These are phyloP conservation scores for Scopulariopsis brevicaulis DNA, from an alignment of 2,329 filamentous ascomycete species.

Conservation along the genomic window DNA sequence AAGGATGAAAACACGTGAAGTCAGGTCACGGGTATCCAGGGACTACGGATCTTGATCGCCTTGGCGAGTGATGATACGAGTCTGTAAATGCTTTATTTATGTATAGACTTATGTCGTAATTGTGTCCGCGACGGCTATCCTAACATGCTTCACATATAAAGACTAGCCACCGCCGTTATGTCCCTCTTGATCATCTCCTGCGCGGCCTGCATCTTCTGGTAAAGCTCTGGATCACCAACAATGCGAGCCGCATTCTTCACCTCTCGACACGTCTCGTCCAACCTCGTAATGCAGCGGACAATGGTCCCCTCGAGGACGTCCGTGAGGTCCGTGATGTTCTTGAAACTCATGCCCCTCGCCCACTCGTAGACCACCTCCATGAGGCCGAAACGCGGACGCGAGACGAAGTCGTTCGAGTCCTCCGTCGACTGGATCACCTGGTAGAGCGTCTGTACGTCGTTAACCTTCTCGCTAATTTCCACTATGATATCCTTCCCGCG, in stretches of 20 bases:
- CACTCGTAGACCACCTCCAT: conserved; percentile 98
- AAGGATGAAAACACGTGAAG: no score
- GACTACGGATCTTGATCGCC: not conserved
- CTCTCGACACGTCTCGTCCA: conserved; percentile 94
- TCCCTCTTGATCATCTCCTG: conserved; percentile 98
- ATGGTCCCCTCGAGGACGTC: conserved; percentile 97
- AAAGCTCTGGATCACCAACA: conserved; percentile 85
- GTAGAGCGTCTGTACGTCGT: conserved; percentile 75
- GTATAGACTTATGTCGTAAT: not conserved
- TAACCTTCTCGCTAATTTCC: conserved; percentile 84
- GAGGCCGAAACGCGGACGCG: conserved; percentile 76
- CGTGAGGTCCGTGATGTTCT: conserved; percentile 90
- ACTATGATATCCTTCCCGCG: conserved; percentile 78
- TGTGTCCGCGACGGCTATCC: not conserved
- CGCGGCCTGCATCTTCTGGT: conserved; percentile 92
- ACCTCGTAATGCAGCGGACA: conserved; percentile 81
- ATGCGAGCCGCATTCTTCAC: conserved; percentile 95
- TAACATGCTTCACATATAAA: conserved; percentile 61
- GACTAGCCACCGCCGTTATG: conserved; percentile 77
- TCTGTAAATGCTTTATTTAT: not conserved
- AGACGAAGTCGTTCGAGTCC: conserved; percentile 86
- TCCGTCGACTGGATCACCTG: conserved; percentile 88
- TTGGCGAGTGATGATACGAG: not conserved
- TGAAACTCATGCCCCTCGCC: conserved; percentile 96
- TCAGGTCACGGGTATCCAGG: no score